Conservation (phyloP, 768 basidiomycete genomes). For the Phlebiopsis gigantea region DNA sequence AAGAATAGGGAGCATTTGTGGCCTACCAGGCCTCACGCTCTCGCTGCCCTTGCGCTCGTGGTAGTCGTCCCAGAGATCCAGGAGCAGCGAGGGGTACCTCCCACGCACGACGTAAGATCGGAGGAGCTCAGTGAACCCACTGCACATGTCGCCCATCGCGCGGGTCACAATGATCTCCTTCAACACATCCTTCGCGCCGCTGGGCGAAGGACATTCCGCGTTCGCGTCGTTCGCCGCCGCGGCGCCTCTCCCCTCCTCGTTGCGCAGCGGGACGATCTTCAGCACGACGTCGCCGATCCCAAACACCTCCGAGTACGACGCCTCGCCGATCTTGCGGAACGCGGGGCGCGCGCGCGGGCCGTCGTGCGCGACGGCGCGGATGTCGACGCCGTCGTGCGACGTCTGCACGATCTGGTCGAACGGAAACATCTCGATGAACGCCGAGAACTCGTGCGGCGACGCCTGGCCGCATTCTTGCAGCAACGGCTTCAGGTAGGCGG, state of each 20-base stretch:
- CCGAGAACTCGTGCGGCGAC: slow-evolving; percentile 70
- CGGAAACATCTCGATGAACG: slow-evolving; percentile 79
- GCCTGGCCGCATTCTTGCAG: slow-evolving; percentile 69
- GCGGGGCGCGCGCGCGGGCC: neutral
- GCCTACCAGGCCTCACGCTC: slow-evolving; percentile 76
- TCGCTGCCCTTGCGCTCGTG: slow-evolving; percentile 71
- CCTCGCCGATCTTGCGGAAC: slow-evolving; percentile 91
- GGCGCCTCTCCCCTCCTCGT: slow-evolving; percentile 31
- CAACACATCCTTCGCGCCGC: slow-evolving; percentile 68
- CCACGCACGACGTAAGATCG: slow-evolving; percentile 87
- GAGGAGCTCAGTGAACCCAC: slow-evolving; percentile 74
- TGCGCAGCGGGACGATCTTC: slow-evolving; percentile 77
- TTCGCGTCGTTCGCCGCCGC: slow-evolving; percentile 14
- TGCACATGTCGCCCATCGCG: slow-evolving; percentile 70
- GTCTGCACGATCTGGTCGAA: slow-evolving; percentile 60
- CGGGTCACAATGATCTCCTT: slow-evolving; percentile 77
- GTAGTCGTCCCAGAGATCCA: slow-evolving; percentile 87
- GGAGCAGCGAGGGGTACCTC: slow-evolving; percentile 70
- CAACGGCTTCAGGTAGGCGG: slow-evolving; percentile 56
- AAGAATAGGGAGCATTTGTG: slow-evolving; percentile 4
- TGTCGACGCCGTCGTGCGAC: slow-evolving; percentile 22
- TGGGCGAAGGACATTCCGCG: slow-evolving; percentile 58
- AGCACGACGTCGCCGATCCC: slow-evolving; percentile 85
- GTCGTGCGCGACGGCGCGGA: slow-evolving; percentile 18
- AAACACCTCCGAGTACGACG: slow-evolving; percentile 95